Percentiles rank a stretch among this genome's conserved stretches.
These are phyloP conservation scores for Tuber melanosporum DNA, from an alignment of 495 filamentous ascomycete genomes.

Conservation along the genomic window DNA sequence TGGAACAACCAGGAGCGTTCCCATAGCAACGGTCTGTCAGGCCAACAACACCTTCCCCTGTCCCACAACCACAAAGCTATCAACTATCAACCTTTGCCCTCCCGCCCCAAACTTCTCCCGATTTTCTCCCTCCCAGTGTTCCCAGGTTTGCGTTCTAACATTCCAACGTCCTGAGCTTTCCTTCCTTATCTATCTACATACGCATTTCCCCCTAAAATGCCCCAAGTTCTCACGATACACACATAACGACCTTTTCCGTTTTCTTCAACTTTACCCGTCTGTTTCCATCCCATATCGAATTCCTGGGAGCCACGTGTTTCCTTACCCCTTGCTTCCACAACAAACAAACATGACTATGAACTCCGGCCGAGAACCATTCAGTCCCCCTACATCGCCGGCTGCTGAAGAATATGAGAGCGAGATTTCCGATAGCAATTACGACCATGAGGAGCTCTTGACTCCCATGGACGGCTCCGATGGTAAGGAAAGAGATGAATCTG, in stretches of 20 bases:
- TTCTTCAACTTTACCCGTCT: neutral
- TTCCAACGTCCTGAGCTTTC: neutral
- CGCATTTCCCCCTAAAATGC: neutral
- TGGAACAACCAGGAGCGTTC: neutral
- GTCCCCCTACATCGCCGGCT: conserved; percentile 24
- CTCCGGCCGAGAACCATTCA: conserved; percentile 26
- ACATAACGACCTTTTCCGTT: conserved; percentile 1
- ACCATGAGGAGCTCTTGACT: conserved; percentile 15
- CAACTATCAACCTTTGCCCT: neutral
- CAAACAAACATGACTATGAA: conserved; percentile 18
- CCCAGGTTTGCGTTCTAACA: neutral
- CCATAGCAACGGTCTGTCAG: neutral
- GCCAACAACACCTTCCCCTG: neutral
- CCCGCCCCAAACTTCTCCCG: neutral
- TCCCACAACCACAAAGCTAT: neutral
- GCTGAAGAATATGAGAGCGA: conserved; percentile 19
- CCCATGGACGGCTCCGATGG: conserved; percentile 29
- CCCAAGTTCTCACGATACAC: neutral
- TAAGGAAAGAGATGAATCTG: conserved; percentile 22
- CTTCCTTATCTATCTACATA: neutral
- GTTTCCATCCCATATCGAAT: neutral
- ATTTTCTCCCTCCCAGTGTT: neutral
- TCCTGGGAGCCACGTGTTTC: neutral
- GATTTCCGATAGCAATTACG: conserved; percentile 26
- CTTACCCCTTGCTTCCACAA: conserved; percentile 9